A percentile compares a stretch with the other conserved stretches of the same genome.
Conservation (phyloP, 306 rosid species). For the Mimosa pudica region DNA sequence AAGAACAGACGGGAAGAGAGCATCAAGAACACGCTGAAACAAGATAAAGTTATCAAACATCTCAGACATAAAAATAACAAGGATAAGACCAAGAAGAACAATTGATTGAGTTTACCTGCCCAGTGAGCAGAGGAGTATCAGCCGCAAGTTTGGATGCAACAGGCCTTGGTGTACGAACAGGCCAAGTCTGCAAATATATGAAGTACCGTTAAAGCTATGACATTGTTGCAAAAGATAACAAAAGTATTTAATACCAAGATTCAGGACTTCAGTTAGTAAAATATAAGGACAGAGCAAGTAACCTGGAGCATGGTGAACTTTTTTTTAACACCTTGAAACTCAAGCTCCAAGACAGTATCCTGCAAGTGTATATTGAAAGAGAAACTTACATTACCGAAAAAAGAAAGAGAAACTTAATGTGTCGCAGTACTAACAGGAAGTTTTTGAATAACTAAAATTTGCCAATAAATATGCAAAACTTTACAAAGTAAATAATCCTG, state of each 20-base stretch:
- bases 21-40: slow-evolving; percentile 97
- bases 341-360: slow-evolving; percentile 97
- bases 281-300: slow-evolving; percentile 28
- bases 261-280: slow-evolving; percentile 31
- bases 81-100: slow-evolving; percentile 17
- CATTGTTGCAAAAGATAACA: slow-evolving; percentile 16
- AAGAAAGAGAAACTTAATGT: neutral
- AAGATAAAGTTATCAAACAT: slow-evolving; percentile 46
- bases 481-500: slow-evolving; percentile 7
- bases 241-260: neutral
- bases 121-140: slow-evolving; percentile 98
- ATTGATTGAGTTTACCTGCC: slow-evolving; percentile 64
- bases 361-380: slow-evolving; percentile 44
- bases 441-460: slow-evolving; percentile 21
- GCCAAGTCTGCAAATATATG: slow-evolving; percentile 78
- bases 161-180: slow-evolving; percentile 97
- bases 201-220: slow-evolving; percentile 27
- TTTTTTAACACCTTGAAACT: slow-evolving; percentile 96
- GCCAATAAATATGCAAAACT: neutral
- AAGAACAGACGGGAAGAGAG: slow-evolving; percentile 99
- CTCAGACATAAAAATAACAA: slow-evolving; percentile 18
- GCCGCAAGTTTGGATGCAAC: slow-evolving; percentile 99
- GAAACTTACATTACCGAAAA: neutral
- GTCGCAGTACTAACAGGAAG: slow-evolving; percentile 18
- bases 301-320: slow-evolving; percentile 98